Evolutionary conservation across 768 basidiomycete species (phyloP).

Genomic region (Boletus sp.): DNA sequence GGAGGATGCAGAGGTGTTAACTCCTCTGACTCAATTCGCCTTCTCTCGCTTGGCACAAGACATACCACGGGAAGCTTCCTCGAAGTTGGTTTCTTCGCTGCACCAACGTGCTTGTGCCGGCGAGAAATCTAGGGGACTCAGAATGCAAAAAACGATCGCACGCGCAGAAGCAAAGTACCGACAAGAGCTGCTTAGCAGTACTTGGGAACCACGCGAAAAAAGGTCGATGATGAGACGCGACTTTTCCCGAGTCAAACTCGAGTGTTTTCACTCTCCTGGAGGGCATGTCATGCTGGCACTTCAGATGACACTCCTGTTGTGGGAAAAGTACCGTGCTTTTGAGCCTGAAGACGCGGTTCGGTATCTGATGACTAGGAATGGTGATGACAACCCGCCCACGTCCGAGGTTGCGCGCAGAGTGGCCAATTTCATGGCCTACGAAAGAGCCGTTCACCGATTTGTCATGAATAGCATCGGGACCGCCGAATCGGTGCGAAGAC

Average conservation of each 20-base stretch:
- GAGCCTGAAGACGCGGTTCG: slow-evolving; percentile 43
- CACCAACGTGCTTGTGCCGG: slow-evolving; percentile 24
- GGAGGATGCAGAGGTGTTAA: slow-evolving; percentile 41
- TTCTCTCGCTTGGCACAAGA: slow-evolving; percentile 30
- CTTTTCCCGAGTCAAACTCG: slow-evolving; percentile 28
- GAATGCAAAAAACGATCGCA: slow-evolving; percentile 25
- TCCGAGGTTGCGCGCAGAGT: slow-evolving; percentile 30
- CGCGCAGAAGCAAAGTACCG: slow-evolving; percentile 20
- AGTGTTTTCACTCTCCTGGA: slow-evolving; percentile 33
- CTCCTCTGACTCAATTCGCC: slow-evolving; percentile 28
- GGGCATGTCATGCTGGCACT: slow-evolving; percentile 44
- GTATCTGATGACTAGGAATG: slow-evolving; percentile 34
- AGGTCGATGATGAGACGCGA: slow-evolving; percentile 28
- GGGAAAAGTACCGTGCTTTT: slow-evolving; percentile 37
- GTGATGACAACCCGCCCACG: slow-evolving; percentile 24
- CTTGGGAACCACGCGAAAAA: slow-evolving; percentile 27
- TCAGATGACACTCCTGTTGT: slow-evolving; percentile 41
- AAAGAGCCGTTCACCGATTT: slow-evolving; percentile 38
- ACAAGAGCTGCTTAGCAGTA: slow-evolving; percentile 15
- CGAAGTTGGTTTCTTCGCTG: slow-evolving; percentile 29
- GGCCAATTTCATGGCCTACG: slow-evolving; percentile 33
- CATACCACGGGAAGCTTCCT: slow-evolving; percentile 29
- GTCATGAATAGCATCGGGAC: slow-evolving; percentile 37
- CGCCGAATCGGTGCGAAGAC: slow-evolving; percentile 20
- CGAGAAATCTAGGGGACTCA: slow-evolving; percentile 23